phyloP scores from a whole-genome alignment of 257 asterid species.

The Prunella vulgaris region DNA sequence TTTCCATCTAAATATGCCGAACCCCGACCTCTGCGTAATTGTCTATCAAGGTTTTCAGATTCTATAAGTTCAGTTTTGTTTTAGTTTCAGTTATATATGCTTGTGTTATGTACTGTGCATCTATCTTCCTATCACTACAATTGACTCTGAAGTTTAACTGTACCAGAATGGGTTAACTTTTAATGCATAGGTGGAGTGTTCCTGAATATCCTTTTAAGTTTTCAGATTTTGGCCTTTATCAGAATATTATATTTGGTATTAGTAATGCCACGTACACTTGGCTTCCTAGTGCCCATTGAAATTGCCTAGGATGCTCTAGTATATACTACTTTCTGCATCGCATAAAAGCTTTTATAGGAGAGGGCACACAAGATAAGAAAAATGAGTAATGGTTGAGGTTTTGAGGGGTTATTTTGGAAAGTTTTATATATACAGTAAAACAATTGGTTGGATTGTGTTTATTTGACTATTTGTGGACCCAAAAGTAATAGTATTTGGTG shows the following conservation, averaged over 20 bases:
- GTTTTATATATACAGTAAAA: too few species aligned
- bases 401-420: too few species aligned
- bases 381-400: too few species aligned
- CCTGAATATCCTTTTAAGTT: not conserved
- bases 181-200: not conserved
- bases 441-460: too few species aligned
- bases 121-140: not conserved
- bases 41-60: slow-evolving; percentile 36
- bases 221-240: not conserved
- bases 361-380: too few species aligned
- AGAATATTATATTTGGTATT: not conserved
- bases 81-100: slow-evolving; percentile 6
- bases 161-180: not conserved
- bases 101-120: not conserved
- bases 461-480: too few species aligned
- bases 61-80: not conserved
- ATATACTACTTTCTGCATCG: too few species aligned
- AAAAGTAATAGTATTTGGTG: too few species aligned
- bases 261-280: not conserved
- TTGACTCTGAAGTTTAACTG: not conserved
- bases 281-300: not conserved
- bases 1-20: slow-evolving; percentile 24
- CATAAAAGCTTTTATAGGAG: too few species aligned
- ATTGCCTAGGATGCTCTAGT: not conserved
- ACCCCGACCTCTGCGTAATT: slow-evolving; percentile 22